phyloP scores from a whole-genome alignment of 1,139 yeast species.

The Tardiomyces blankii region DNA sequence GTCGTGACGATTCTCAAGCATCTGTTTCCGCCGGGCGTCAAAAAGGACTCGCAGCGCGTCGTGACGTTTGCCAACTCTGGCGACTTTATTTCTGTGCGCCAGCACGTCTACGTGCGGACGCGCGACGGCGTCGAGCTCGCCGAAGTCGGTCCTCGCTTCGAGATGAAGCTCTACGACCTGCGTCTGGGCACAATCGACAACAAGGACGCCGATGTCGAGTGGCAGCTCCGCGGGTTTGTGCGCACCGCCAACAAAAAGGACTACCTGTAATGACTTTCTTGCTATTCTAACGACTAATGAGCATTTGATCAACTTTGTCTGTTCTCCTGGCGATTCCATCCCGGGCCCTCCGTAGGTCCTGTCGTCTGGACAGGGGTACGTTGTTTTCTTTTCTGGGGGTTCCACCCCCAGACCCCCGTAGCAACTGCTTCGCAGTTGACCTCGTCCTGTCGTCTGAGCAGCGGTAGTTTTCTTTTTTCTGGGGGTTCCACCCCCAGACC shows the following conservation, averaged over 20 bases:
- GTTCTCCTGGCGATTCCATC: no score
- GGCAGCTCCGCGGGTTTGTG: constrained; percentile 88
- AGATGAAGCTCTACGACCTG: constrained; percentile 85
- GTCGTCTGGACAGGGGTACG: no score
- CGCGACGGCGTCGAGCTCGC: constrained; percentile 82
- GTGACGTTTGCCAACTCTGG: constrained; percentile 84
- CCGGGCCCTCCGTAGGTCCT: no score
- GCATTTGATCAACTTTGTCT: not conserved
- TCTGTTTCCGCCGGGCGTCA: constrained; percentile 94
- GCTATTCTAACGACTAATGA: not conserved
- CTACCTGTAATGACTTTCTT: constrained; percentile 35
- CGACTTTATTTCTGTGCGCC: constrained; percentile 88
- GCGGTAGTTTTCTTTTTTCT: no score
- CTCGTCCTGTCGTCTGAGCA: no score
- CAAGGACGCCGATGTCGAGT: constrained; percentile 95
- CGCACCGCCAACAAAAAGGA: constrained; percentile 94
- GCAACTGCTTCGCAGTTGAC: no score
- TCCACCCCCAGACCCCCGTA: no score
- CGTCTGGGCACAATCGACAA: constrained; percentile 86
- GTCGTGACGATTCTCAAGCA: constrained; percentile 76
- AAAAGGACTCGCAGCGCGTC: constrained; percentile 77
- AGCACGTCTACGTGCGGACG: constrained; percentile 85
- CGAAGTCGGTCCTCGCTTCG: constrained; percentile 97
- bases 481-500: no score
- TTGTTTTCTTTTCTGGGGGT: no score